Evolutionary conservation across 2,329 filamentous ascomycete genomes (phyloP), one percentile per base, ranked within the genome.

Genomic region (Scorias spongiosa): DNA sequence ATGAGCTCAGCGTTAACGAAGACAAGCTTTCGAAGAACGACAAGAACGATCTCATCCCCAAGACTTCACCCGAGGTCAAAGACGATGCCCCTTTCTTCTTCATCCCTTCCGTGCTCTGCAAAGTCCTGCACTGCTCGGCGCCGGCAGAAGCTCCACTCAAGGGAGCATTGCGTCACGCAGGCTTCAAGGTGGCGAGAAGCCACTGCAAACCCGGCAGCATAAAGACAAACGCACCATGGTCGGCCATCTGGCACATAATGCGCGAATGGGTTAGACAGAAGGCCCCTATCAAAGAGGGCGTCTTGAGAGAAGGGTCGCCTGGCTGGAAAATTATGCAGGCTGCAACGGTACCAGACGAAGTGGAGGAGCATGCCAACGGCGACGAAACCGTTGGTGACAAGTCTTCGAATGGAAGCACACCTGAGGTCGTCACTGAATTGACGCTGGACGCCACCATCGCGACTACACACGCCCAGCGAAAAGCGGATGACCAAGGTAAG

Each of bases 181-280:
- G 89, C 6, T 96, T 93, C 59, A 73, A 75, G 39, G 83, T 83
- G 2, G 84, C 84, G 1, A 78, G 89, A 55, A 93, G 84, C 53
- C 91, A 98, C 62, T 86, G 86, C 54, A 86, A 87, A 52, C 75
- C 85, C 0, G 89, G 88, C 20, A 91, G 84, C 56, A 79, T 96
- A 63, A 93, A 93, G 67, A 96, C 91, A 0, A 79, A 96, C 63
- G 91, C 91, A 11, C 84, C 88, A 0, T 98, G 87, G 87, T 70
- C 70, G 4, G 79, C 85, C 0, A 75, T 98, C 40, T 96, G 91
- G 88, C 83, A 93, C 59, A 69, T 96, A 26, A 91, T 96, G 77
- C 75, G 84, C 20, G 87, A 94, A 63, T 98, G 87, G 86, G 76
- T 84, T 11, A 75, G 81, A 18, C 86, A 93, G 58, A 83, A 81